Percentiles rank a stretch among this genome's conserved stretches.
Evolutionary conservation across 2,329 filamentous ascomycete species (phyloP).

Genomic region (Berkeleyomyces basicola): DNA sequence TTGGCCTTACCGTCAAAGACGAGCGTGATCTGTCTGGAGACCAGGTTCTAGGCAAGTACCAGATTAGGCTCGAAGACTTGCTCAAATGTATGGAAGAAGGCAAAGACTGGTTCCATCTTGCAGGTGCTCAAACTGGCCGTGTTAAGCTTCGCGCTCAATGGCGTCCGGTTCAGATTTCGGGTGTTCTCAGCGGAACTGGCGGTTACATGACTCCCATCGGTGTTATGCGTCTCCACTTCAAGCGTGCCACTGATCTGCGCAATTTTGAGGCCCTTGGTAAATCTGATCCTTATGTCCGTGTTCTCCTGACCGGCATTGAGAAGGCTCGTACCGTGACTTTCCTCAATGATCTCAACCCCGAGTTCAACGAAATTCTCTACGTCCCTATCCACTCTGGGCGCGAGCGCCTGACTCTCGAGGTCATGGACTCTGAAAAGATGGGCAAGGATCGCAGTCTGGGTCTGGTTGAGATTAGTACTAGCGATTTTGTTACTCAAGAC

Average conservation of each 20-base stretch:
- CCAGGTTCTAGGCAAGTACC: constrained; percentile 75
- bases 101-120: constrained; percentile 88
- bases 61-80: constrained; percentile 91
- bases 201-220: constrained; percentile 90
- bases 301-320: constrained; percentile 76
- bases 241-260: constrained; percentile 63
- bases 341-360: constrained; percentile 85
- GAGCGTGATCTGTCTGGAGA: constrained; percentile 74
- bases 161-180: constrained; percentile 83
- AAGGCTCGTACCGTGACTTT: constrained; percentile 89
- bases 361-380: constrained; percentile 92
- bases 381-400: constrained; percentile 72
- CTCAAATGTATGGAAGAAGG: constrained; percentile 80
- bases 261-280: constrained; percentile 94
- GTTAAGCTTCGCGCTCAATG: constrained; percentile 85
- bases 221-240: constrained; percentile 87
- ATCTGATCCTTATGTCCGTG: constrained; percentile 84
- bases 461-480: constrained; percentile 55
- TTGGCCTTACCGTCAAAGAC: constrained; percentile 89
- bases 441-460: constrained; percentile 83
- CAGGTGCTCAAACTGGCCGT: constrained; percentile 64
- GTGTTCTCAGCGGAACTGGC: constrained; percentile 57
- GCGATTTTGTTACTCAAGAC: constrained; percentile 63
- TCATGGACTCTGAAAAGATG: constrained; percentile 91
- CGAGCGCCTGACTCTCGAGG: constrained; percentile 75